Evolutionary conservation across 1,284 basidiomycete genomes (phyloP).

Genomic region (Porogramme epimiltina): DNA sequence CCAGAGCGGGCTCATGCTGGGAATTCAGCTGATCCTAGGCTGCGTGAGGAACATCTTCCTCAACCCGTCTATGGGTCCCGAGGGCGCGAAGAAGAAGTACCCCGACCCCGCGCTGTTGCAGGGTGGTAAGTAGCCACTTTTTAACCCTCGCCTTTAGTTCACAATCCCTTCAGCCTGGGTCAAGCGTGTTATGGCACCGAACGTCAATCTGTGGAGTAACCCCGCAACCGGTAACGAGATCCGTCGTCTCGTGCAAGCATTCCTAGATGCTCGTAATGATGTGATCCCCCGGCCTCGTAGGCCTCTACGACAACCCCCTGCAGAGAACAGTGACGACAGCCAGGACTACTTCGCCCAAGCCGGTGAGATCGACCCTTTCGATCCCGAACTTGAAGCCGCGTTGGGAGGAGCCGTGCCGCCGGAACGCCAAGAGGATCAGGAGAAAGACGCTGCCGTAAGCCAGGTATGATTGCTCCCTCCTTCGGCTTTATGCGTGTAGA

Average conservation of each 20-base stretch:
- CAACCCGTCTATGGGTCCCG: conserved; percentile 45
- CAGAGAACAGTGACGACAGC: conserved; percentile 64
- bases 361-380: conserved; percentile 57
- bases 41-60: conserved; percentile 65
- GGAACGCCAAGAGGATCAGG: conserved; percentile 31
- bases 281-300: conserved; percentile 51
- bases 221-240: conserved; percentile 55
- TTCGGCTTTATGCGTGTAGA: background rate
- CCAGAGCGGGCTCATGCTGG: conserved; percentile 30
- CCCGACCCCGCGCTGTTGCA: conserved; percentile 69
- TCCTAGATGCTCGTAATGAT: conserved; percentile 61
- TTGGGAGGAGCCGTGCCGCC: conserved; percentile 42
- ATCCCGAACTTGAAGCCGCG: conserved; percentile 56
- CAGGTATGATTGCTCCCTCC: conserved; percentile 36
- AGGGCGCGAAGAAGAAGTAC: conserved; percentile 40
- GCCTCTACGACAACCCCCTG: conserved; percentile 29
- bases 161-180: conserved; percentile 57
- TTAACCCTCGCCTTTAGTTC: conserved; percentile 6
- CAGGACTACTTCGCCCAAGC: conserved; percentile 75
- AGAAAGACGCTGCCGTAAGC: conserved; percentile 44
- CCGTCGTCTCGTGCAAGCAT: conserved; percentile 60
- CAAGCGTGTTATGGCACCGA: conserved; percentile 54
- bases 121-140: conserved; percentile 46
- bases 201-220: conserved; percentile 34
- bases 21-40: conserved; percentile 57